Base-by-base conservation (phyloP, 2,329 filamentous ascomycete genomes). In the Sclerotinia trifoliorum region DNA sequence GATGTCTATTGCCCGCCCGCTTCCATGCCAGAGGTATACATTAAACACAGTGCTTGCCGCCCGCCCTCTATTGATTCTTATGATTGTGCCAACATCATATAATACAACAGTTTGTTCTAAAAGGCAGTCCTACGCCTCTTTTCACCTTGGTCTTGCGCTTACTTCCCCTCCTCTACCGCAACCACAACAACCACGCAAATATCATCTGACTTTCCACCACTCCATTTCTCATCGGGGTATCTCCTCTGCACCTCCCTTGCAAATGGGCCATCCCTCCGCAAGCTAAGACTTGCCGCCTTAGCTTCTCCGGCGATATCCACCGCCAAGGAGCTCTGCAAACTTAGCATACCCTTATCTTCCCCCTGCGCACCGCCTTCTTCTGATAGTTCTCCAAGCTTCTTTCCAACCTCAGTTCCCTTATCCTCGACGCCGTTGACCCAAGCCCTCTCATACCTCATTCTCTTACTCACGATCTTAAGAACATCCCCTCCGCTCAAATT, bases 201-300 rank as follows among this genome's bases (percentile, higher is more conserved):
- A 79, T 99, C 95, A 78, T 99, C 95, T 26, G 96, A 87, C 80
- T 99, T 99, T 65, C 95, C 95, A 68, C 95, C 95, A 69, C 88
- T 88, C 87, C 92, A 99, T 69, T 88, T 87, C 79, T 98, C 94
- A 49, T 89, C 83, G 0, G 95, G 94, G 74, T 92, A 96, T 76
- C 91, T 89, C 76, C 89, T 91, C 78, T 95, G 92, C 26, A 97
- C 93, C 79, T 97, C 93, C 79, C 92, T 97, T 52, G 95, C 93
- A 79, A 99, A 99, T 0, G 95, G 95, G 0, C 94, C 93, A 78
- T 98, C 92, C 65, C 92, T 82, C 75, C 90, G 92, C 61, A 84
- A 86, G 79, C 97, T 93, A 68, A 92, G 79, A 77, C 94, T 96
- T 8, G 94, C 93, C 10, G 86, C 82, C 80, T 97, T 97, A 7